Conservation (phyloP, 1,284 basidiomycete genomes). For the Irpex sp. region DNA sequence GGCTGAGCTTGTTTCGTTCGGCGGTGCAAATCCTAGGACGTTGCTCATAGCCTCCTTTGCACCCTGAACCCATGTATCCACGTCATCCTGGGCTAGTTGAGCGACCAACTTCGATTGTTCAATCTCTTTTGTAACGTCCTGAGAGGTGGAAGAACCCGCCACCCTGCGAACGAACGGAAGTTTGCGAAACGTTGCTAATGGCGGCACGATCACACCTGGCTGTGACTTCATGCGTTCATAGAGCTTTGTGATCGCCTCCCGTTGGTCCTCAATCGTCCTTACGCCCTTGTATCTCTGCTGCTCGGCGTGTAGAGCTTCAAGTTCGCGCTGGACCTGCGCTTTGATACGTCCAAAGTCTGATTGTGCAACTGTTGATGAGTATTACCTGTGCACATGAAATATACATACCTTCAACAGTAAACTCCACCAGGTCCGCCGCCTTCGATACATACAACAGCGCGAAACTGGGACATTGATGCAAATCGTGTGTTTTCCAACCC, state of each 20-base stretch:
- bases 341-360: background rate
- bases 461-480: constrained; percentile 11
- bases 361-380: background rate
- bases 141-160: constrained; percentile 21
- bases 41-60: constrained; percentile 40
- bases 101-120: constrained; percentile 24
- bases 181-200: constrained; percentile 39
- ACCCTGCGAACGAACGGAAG: constrained; percentile 39
- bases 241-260: constrained; percentile 16
- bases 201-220: constrained; percentile 28
- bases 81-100: constrained; percentile 39
- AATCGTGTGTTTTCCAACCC: background rate
- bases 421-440: constrained; percentile 13
- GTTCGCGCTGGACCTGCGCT: background rate
- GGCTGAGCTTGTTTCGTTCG: constrained; percentile 43
- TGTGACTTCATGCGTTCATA: constrained; percentile 15
- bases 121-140: constrained; percentile 9
- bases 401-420: constrained; percentile 15
- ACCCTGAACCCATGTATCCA: constrained; percentile 44
- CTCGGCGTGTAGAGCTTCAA: constrained; percentile 4
- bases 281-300: constrained; percentile 12
- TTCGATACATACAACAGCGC: constrained; percentile 16
- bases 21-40: constrained; percentile 45
- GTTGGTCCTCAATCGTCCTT: constrained; percentile 11
- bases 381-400: background rate